A percentile compares a stretch with the other conserved stretches of the same genome.
These are phyloP conservation scores for Gentiana macrophylla DNA, from an alignment of 257 asterid genomes.

Conservation along the genomic window DNA sequence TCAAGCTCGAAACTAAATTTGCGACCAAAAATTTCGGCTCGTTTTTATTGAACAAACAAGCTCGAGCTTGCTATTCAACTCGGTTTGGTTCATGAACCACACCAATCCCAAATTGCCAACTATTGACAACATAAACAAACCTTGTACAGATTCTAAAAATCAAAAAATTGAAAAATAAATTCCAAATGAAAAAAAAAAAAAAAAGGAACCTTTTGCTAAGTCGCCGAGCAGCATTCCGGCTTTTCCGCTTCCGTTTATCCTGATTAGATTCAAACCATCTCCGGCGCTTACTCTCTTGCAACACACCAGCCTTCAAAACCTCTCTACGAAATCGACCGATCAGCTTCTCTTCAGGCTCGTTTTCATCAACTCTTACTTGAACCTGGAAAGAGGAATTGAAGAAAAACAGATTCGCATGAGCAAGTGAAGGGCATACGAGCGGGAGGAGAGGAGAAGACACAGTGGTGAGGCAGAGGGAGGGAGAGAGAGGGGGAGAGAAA, in stretches of 20 bases:
- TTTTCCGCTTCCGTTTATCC: conserved; percentile 39
- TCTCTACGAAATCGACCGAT: conserved; percentile 38
- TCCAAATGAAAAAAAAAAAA: not conserved
- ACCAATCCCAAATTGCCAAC: no score
- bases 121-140: no score
- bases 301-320: conserved; percentile 31
- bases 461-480: not conserved
- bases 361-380: conserved; percentile 24
- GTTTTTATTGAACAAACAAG: no score
- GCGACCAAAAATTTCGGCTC: no score
- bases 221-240: conserved; percentile 45
- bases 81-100: no score
- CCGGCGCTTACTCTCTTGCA: conserved; percentile 43
- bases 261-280: conserved; percentile 34
- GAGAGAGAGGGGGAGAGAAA: not conserved
- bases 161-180: not conserved
- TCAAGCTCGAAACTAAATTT: no score
- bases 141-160: not conserved
- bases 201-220: conserved; percentile 34
- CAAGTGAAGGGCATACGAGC: conserved; percentile 25
- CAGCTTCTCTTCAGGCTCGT: conserved; percentile 38
- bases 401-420: conserved; percentile 26
- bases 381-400: conserved; percentile 34
- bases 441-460: not conserved
- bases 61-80: no score